Evolutionary conservation across 345 rosid species (phyloP).

Genomic region (Noccaea caerulescens): DNA sequence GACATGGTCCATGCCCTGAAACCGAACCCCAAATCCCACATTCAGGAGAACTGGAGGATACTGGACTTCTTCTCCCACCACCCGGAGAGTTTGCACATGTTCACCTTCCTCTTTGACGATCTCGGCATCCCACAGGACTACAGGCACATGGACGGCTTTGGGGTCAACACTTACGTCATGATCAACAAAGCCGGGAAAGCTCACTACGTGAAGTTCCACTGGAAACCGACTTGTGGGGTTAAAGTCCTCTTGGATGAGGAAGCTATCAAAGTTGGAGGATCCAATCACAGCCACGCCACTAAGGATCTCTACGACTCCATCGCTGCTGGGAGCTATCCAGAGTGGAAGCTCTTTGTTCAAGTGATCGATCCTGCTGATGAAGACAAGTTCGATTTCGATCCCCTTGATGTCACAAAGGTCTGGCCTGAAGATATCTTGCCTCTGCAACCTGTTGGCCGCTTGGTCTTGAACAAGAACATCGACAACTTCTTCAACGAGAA

Average conservation of each 20-base stretch:
- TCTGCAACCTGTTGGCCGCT: conserved; percentile 93
- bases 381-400: conserved; percentile 83
- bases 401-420: conserved; percentile 93
- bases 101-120: conserved; percentile 88
- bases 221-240: conserved; percentile 97
- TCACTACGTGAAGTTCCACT: conserved; percentile 86
- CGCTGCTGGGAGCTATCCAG: conserved; percentile 89
- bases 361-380: conserved; percentile 83
- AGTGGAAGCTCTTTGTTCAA: conserved; percentile 90
- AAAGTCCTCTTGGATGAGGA: conserved; percentile 83
- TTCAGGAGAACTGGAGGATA: conserved; percentile 97
- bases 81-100: conserved; percentile 93
- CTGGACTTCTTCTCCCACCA: conserved; percentile 93
- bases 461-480: conserved; percentile 95
- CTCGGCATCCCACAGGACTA: conserved; percentile 90
- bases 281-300: conserved; percentile 98
- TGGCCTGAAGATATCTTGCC: conserved; percentile 99
- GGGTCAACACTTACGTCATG: conserved; percentile 84
- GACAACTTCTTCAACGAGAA: conserved; percentile 95
- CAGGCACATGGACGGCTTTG: conserved; percentile 93
- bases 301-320: conserved; percentile 92
- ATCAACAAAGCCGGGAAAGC: conserved; percentile 92
- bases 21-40: conserved; percentile 96
- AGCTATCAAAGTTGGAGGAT: conserved; percentile 86
- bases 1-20: conserved; percentile 92